phyloP scores from a whole-genome alignment of 2,329 filamentous ascomycete species.

The Cytospora piceae region DNA sequence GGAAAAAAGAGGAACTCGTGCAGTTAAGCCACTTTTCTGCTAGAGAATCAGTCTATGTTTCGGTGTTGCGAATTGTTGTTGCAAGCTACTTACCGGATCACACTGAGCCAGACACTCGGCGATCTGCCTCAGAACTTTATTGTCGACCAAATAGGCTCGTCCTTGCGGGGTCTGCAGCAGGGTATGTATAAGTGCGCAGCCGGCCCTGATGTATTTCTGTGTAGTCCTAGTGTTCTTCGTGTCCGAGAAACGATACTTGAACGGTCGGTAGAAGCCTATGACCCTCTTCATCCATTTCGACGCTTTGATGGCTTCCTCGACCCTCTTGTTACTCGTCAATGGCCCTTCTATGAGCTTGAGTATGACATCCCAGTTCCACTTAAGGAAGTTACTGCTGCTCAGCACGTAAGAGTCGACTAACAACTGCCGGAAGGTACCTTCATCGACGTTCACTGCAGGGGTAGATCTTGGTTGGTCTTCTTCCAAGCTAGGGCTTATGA shows the following conservation, averaged over 20 bases:
- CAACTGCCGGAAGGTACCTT: constrained; percentile 66
- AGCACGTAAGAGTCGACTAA: constrained; percentile 82
- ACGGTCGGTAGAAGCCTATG: constrained; percentile 92
- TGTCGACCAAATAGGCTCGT: constrained; percentile 81
- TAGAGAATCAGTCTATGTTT: neutral
- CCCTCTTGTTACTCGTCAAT: constrained; percentile 82
- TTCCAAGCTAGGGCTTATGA: constrained; percentile 52
- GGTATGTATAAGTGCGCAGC: constrained; percentile 85
- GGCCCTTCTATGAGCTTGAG: constrained; percentile 91
- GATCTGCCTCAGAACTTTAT: constrained; percentile 90
- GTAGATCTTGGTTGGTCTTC: constrained; percentile 62
- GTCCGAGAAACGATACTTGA: constrained; percentile 94
- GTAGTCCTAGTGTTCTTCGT: constrained; percentile 89
- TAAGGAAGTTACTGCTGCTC: constrained; percentile 85
- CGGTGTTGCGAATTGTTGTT: neutral
- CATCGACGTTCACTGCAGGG: constrained; percentile 54
- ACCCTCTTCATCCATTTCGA: constrained; percentile 96
- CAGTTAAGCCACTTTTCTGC: constrained; percentile 73
- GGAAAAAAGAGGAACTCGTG: constrained; percentile 87
- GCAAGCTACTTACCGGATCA: constrained; percentile 67
- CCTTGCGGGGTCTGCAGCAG: constrained; percentile 86
- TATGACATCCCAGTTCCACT: constrained; percentile 98
- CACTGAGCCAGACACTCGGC: constrained; percentile 95
- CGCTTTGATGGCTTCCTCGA: constrained; percentile 92
- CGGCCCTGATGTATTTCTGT: constrained; percentile 89